Percentiles rank a stretch among this genome's conserved stretches.
phyloP scores from a whole-genome alignment of 2,329 filamentous ascomycete genomes.

The Fonsecaea monophora region DNA sequence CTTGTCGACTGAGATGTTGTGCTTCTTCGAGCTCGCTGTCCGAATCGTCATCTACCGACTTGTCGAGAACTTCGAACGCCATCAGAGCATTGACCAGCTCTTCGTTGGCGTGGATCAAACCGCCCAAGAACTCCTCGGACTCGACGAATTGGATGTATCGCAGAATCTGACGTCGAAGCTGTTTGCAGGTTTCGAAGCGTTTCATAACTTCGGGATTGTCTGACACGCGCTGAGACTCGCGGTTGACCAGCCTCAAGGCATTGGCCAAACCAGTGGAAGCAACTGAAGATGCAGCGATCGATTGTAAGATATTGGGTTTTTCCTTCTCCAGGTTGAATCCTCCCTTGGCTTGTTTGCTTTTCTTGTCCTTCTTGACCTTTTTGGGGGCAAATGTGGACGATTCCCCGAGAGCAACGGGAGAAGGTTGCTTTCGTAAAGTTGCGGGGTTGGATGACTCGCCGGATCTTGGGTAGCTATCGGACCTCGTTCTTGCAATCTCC shows the following conservation, averaged over 20 bases:
- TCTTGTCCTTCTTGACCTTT: constrained; percentile 47
- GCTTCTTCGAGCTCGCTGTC: constrained; percentile 67
- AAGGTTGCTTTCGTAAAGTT: constrained; percentile 34
- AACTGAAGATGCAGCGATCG: constrained; percentile 88
- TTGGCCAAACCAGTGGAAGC: constrained; percentile 91
- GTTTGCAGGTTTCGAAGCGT: constrained; percentile 86
- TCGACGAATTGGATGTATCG: constrained; percentile 94
- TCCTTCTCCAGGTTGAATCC: constrained; percentile 84
- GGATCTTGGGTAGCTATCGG: constrained; percentile 27
- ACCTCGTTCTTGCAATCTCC: constrained; percentile 29
- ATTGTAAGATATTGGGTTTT: constrained; percentile 82
- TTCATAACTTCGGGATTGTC: constrained; percentile 77
- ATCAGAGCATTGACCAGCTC: constrained; percentile 92
- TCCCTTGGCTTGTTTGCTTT: constrained; percentile 57
- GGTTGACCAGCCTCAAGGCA: constrained; percentile 85
- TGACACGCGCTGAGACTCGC: constrained; percentile 85
- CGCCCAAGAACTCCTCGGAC: constrained; percentile 88
- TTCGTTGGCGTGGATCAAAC: constrained; percentile 91
- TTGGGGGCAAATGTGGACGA: constrained; percentile 38
- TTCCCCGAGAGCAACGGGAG: constrained; percentile 35
- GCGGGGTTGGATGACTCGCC: constrained; percentile 32
- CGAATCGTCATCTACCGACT: constrained; percentile 65
- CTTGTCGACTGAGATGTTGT: constrained; percentile 48
- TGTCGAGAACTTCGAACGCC: constrained; percentile 91
- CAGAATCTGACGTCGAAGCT: constrained; percentile 80